Base-by-base conservation (phyloP, 2,329 filamentous ascomycete genomes). In the Amphichorda felina region DNA sequence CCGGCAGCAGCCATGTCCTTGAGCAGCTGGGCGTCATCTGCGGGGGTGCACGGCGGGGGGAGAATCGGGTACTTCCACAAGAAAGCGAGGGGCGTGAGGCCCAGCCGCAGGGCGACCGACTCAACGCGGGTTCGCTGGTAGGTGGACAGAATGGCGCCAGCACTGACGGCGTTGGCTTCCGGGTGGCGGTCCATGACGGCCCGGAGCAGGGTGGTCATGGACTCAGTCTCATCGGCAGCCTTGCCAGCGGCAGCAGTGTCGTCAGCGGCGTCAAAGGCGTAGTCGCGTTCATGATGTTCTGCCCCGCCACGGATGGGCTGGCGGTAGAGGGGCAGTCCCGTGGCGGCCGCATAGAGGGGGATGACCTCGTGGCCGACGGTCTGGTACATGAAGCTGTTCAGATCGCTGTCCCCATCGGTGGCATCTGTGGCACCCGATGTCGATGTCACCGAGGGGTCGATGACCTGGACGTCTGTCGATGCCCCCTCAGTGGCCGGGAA, bases 351-450 rank as follows among this genome's bases (percentile, higher is more conserved):
- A 54, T 95, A 96, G 13, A 94, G 70, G 3, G 88, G 86, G 38
- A 96, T 80, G 14, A 95, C 66, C 39, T 76, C 71, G 58, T 96
- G 86, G 10, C 91, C 91, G 40, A 95, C 84, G 3, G 91, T 98
- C 65, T 98, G 91, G 66, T 96, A 98, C 91, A 98, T 98, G 76
- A 91, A 96, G 63, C 88, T 95, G 59, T 98, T 86, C 47, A 94
- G 70, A 55, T 96, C 63, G 33, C 50, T 54, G 8, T 30, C 17
- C n/a, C 14, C 17, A 16, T 31, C 21, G 15, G 8, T 28, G 18
- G 4, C 19, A 15, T 26, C 27, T 30, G 33, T 37, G 9, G 33
- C 40, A 28, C 37, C 35, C 15, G 14, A 29, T 13, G 24, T 15
- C 18, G 8, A 16, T 3, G 13, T n/a, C 40, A 43, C 27, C 30